Conservation (phyloP, 345 rosid genomes). For the Boechera stricta region DNA sequence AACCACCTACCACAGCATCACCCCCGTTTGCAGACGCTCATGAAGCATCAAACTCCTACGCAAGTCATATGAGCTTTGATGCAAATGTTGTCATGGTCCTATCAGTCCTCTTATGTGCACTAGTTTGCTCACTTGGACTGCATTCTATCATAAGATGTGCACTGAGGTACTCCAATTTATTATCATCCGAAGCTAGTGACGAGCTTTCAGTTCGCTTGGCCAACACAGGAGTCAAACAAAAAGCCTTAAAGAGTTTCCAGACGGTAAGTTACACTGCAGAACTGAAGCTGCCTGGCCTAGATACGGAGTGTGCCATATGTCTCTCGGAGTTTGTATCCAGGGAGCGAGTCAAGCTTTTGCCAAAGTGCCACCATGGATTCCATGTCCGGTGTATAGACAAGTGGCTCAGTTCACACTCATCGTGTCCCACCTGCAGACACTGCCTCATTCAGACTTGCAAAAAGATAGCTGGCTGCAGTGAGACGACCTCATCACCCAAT, state of each 20-base stretch:
- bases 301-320: conserved; percentile 80
- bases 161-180: conserved; percentile 57
- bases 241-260: conserved; percentile 75
- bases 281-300: conserved; percentile 57
- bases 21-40: conserved; percentile 41
- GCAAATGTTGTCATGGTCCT: conserved; percentile 81
- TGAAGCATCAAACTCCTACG: conserved; percentile 46
- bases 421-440: conserved; percentile 96
- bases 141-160: conserved; percentile 75
- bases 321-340: conserved; percentile 64
- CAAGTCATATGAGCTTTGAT: conserved; percentile 57
- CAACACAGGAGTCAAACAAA: conserved; percentile 76
- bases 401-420: conserved; percentile 89
- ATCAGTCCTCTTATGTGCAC: conserved; percentile 82
- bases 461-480: conserved; percentile 67
- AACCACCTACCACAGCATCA: conserved; percentile 48
- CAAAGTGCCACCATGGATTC: conserved; percentile 86
- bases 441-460: conserved; percentile 78
- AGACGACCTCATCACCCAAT: conserved; percentile 50
- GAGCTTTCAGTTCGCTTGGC: conserved; percentile 52
- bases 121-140: conserved; percentile 79
- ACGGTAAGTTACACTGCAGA: conserved; percentile 60
- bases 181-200: conserved; percentile 44
- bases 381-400: conserved; percentile 83
- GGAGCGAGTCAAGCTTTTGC: conserved; percentile 72